Conservation (phyloP, 768 basidiomycete species). For the Xerocomellus intermedius region DNA sequence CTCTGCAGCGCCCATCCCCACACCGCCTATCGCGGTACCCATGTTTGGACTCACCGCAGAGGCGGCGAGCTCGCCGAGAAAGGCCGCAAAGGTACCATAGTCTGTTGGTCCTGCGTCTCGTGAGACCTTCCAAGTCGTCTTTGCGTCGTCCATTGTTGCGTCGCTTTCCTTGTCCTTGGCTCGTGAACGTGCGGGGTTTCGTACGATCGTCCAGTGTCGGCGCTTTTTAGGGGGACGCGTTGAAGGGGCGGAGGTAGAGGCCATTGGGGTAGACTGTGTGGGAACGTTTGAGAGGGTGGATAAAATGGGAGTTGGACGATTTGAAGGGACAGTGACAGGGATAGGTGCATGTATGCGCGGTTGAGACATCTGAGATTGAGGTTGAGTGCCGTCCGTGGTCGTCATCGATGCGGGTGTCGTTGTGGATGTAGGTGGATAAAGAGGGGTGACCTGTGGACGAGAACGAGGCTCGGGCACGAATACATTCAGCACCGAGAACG, state of each 20-base stretch:
- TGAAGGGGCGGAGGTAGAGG: slow-evolving; percentile 1
- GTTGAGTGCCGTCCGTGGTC: not conserved
- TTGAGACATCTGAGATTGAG: not conserved
- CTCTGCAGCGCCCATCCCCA: not conserved
- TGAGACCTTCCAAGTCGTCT: slow-evolving; percentile 45
- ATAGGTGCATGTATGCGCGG: slow-evolving; percentile 24
- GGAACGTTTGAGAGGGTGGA: slow-evolving; percentile 13
- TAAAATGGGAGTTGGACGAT: slow-evolving; percentile 13
- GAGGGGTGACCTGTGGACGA: slow-evolving; percentile 56
- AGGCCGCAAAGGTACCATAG: slow-evolving; percentile 58
- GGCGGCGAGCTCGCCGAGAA: slow-evolving; percentile 44
- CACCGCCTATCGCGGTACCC: too few species aligned
- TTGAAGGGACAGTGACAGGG: slow-evolving; percentile 28
- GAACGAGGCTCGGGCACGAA: slow-evolving; percentile 57
- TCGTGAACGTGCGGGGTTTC: slow-evolving; percentile 49
- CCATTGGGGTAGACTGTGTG: not conserved
- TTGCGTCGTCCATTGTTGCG: slow-evolving; percentile 24
- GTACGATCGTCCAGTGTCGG: slow-evolving; percentile 61
- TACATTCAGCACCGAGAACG: slow-evolving; percentile 63
- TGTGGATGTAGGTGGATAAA: slow-evolving; percentile 46
- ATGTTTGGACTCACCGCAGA: slow-evolving; percentile 27
- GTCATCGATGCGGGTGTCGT: slow-evolving; percentile 12
- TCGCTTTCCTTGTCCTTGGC: slow-evolving; percentile 55
- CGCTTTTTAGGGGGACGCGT: slow-evolving; percentile 30
- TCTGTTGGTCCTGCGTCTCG: slow-evolving; percentile 57